Percentiles rank a stretch among this genome's conserved stretches.
Conservation (phyloP, 106 monocot genomes). For the Allium cepa region DNA sequence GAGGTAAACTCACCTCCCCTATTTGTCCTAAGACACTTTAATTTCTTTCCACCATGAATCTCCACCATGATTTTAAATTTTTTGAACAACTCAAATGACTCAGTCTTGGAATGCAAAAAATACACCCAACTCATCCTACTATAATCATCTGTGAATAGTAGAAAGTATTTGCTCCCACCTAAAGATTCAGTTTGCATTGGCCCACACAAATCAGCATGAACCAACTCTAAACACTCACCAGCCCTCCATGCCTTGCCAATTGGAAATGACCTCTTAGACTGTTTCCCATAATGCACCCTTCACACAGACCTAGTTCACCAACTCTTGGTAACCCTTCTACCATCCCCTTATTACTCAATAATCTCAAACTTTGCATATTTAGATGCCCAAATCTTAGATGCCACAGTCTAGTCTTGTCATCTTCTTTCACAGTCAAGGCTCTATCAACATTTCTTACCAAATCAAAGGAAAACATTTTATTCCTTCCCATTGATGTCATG, state of each 20-base stretch:
- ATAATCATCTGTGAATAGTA: not conserved
- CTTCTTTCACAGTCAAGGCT: slow-evolving; percentile 2
- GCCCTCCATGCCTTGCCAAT: slow-evolving; percentile 3
- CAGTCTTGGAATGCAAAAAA: not conserved
- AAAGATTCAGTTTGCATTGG: no score
- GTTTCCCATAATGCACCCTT: not conserved
- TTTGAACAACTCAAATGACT: not conserved
- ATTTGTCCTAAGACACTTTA: not conserved
- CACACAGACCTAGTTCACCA: not conserved
- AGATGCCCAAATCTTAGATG: slow-evolving; percentile 1
- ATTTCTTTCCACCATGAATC: not conserved
- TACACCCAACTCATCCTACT: slow-evolving; percentile 1
- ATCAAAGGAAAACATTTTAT: not conserved
- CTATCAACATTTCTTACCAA: not conserved
- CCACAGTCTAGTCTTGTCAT: not conserved
- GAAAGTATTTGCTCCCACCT: not conserved
- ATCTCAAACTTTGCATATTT: not conserved
- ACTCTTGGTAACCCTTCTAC: not conserved
- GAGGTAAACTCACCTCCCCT: not conserved
- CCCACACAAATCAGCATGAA: not conserved
- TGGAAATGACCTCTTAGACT: slow-evolving; percentile 3
- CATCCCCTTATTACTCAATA: not conserved
- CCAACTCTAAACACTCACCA: slow-evolving; percentile 1
- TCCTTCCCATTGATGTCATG: not conserved
- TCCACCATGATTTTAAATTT: not conserved